Evolutionary conservation across 352 stramenopile genomes (phyloP).

Genomic region (Pythium folliculosum): DNA sequence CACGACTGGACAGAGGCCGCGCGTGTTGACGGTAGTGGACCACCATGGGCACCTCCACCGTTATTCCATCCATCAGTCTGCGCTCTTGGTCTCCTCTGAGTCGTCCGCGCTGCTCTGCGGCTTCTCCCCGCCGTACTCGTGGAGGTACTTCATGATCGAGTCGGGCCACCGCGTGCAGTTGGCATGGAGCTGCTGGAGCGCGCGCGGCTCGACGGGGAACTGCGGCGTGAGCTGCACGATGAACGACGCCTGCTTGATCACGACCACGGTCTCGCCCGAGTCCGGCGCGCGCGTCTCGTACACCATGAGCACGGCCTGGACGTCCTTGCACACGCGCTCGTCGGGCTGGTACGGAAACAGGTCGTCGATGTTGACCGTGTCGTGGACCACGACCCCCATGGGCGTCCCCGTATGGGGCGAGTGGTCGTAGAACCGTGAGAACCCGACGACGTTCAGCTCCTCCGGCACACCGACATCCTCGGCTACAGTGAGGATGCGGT

Average conservation of each 20-base stretch:
- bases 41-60: too few species aligned
- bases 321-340: constrained; percentile 22
- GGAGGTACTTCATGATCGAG: not conserved
- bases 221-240: constrained; percentile 3
- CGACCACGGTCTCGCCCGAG: constrained; percentile 1
- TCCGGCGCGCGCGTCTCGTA: not conserved
- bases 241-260: constrained; percentile 10
- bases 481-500: constrained; percentile 38
- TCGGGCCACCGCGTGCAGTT: constrained; percentile 13
- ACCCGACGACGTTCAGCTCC: constrained; percentile 30
- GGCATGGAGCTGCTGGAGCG: not conserved
- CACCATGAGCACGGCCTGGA: constrained; percentile 1
- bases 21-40: too few species aligned
- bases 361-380: constrained; percentile 46
- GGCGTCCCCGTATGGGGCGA: constrained; percentile 5
- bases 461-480: constrained; percentile 13
- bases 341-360: constrained; percentile 41
- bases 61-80: too few species aligned
- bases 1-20: too few species aligned
- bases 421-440: constrained; percentile 33
- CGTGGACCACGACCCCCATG: constrained; percentile 34
- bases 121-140: not conserved
- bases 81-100: too few species aligned
- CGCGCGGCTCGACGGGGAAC: not conserved
- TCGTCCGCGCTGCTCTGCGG: too few species aligned